A percentile compares a stretch with the other conserved stretches of the same genome.
phyloP scores from a whole-genome alignment of 257 asterid species.

The Fraxinus quadrangulata region DNA sequence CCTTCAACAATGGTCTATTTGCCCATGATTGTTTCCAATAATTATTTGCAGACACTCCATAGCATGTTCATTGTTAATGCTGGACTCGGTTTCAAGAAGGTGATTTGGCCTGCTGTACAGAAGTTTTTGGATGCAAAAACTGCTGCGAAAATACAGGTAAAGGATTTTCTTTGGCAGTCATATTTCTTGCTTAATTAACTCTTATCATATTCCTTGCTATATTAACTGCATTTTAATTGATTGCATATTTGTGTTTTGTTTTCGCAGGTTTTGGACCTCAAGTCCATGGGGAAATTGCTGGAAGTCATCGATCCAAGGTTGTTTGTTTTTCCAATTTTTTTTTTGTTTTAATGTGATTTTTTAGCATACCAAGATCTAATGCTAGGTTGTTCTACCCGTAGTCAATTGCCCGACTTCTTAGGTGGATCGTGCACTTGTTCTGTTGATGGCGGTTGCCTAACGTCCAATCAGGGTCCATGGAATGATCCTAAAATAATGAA shows the following conservation, averaged over 20 bases:
- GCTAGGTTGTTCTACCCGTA: conserved; percentile 30
- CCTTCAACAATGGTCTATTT: conserved; percentile 8
- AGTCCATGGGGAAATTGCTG: conserved; percentile 70
- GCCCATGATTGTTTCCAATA: conserved; percentile 25
- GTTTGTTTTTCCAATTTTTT: conserved; percentile 15
- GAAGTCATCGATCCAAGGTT: conserved; percentile 83
- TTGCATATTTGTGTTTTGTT: conserved; percentile 15
- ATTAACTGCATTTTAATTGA: conserved; percentile 21
- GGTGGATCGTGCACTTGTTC: conserved; percentile 90
- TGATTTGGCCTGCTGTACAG: conserved; percentile 96
- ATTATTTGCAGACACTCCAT: conserved; percentile 71
- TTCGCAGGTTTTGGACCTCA: conserved; percentile 74
- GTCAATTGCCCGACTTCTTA: conserved; percentile 89
- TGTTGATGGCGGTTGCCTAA: conserved; percentile 87
- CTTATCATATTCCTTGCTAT: too few species aligned
- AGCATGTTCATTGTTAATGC: conserved; percentile 91
- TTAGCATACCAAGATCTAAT: conserved; percentile 28
- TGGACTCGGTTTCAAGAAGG: conserved; percentile 84
- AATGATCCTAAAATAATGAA: conserved; percentile 85
- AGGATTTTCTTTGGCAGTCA: conserved; percentile 16
- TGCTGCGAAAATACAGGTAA: conserved; percentile 71
- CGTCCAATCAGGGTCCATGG: conserved; percentile 95
- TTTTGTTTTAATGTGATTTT: not conserved
- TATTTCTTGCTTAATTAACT: not conserved
- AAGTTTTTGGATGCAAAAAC: conserved; percentile 85